Conservation (phyloP, 352 stramenopile genomes). For the Elongisporangium prolatum region DNA sequence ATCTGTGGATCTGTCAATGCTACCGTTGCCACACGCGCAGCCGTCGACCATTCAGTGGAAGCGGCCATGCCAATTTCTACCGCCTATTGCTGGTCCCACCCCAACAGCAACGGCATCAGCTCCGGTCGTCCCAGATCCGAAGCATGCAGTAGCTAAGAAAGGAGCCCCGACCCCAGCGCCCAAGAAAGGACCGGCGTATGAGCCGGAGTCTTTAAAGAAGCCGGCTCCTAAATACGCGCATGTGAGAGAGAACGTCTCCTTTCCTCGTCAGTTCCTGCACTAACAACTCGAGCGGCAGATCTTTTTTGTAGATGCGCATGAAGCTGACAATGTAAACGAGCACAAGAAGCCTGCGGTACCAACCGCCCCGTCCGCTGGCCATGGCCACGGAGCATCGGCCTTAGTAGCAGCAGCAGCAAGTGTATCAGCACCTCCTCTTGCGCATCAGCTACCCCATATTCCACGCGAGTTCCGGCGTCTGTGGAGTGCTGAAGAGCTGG, state of each 20-base stretch:
- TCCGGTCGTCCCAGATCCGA: conserved; percentile 19
- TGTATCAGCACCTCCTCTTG: conserved; percentile 6
- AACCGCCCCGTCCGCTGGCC: background rate
- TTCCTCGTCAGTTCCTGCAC: background rate
- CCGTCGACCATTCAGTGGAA: conserved; percentile 45
- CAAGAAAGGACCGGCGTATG: conserved; percentile 34
- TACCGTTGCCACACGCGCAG: conserved; percentile 25
- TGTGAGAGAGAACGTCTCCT: conserved; percentile 14
- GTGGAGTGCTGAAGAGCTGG: conserved; percentile 55
- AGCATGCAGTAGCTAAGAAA: conserved; percentile 27
- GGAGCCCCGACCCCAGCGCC: conserved; percentile 7
- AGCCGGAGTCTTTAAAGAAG: conserved; percentile 43
- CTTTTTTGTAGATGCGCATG: conserved; percentile 18
- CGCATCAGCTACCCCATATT: conserved; percentile 21
- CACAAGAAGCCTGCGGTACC: conserved; percentile 10
- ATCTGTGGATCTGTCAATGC: conserved; percentile 6
- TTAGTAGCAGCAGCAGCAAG: conserved; percentile 1
- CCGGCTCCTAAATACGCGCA: conserved; percentile 34
- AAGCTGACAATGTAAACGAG: conserved; percentile 11
- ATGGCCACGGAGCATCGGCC: background rate
- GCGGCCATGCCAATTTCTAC: conserved; percentile 52
- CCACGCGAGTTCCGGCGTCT: conserved; percentile 59
- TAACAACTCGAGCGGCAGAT: conserved; percentile 10
- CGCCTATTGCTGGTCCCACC: conserved; percentile 31
- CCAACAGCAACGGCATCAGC: conserved; percentile 7